Conservation (phyloP, 1,284 basidiomycete genomes). For the Pyrrhoderma lamaoense region DNA sequence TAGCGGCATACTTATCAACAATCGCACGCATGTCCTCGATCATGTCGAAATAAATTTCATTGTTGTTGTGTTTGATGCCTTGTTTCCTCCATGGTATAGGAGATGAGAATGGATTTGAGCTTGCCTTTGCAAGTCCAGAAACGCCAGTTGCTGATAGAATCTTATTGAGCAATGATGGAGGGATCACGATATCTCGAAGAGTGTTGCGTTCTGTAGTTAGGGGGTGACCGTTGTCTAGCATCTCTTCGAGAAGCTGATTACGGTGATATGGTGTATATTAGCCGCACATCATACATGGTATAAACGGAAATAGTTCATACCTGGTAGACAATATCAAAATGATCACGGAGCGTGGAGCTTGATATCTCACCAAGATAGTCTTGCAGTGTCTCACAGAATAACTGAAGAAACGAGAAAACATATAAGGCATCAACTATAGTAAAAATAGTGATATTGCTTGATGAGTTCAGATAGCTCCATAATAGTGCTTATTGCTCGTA, state of each 20-base stretch:
- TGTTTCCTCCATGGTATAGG: conserved; percentile 92
- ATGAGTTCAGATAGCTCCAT: conserved; percentile 14
- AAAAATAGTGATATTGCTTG: conserved; percentile 8
- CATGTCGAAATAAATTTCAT: conserved; percentile 94
- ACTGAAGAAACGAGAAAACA: conserved; percentile 83
- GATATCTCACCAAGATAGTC: conserved; percentile 82
- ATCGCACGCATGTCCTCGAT: conserved; percentile 79
- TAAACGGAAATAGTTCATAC: conserved; percentile 33
- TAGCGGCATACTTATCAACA: conserved; percentile 60
- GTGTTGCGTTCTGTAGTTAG: conserved; percentile 92
- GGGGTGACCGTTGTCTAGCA: conserved; percentile 88
- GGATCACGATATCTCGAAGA: conserved; percentile 86
- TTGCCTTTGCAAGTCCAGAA: conserved; percentile 35
- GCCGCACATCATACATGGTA: background rate
- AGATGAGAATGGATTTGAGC: conserved; percentile 75
- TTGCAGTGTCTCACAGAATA: conserved; percentile 75
- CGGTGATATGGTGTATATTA: background rate
- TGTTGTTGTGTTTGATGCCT: conserved; percentile 78
- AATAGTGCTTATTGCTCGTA: conserved; percentile 16
- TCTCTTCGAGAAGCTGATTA: conserved; percentile 84
- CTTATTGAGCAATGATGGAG: conserved; percentile 80
- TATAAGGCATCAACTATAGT: conserved; percentile 80
- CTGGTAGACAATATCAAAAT: conserved; percentile 95
- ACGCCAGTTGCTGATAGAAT: conserved; percentile 57
- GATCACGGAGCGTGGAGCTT: conserved; percentile 75